These are phyloP conservation scores for Panicum miliaceum DNA, from an alignment of 176 grass and related monocot genomes.

Conservation along the genomic window DNA sequence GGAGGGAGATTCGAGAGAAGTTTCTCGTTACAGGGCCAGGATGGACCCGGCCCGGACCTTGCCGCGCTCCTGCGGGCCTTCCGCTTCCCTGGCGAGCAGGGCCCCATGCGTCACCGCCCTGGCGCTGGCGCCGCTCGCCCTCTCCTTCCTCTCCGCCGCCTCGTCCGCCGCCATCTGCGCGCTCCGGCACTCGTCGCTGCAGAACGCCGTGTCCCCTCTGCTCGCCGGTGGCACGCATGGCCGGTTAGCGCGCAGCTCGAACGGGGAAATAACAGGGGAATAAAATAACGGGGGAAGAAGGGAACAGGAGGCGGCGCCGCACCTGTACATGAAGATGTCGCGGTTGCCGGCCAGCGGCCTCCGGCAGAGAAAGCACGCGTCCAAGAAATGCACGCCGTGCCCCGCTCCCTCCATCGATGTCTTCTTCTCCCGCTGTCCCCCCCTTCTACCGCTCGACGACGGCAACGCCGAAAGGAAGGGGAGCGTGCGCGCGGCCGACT, in stretches of 20 bases:
- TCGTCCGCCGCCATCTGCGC: conserved; percentile 53
- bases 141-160: conserved; percentile 35
- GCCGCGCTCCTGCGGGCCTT: conserved; percentile 25
- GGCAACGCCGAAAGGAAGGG: background rate
- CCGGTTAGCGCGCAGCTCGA: background rate
- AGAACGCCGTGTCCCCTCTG: conserved; percentile 55
- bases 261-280: too few species aligned
- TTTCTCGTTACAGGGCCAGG: conserved; percentile 4
- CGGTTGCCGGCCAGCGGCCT: conserved; percentile 56
- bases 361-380: conserved; percentile 78
- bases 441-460: background rate
- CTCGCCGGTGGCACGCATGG: background rate
- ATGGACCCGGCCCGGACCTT: conserved; percentile 31
- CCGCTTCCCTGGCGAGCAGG: background rate
- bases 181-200: conserved; percentile 52
- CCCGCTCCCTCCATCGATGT: conserved; percentile 11
- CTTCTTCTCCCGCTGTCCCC: background rate
- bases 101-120: background rate
- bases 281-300: background rate
- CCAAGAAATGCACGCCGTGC: conserved; percentile 51
- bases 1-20: background rate
- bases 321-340: conserved; percentile 97
- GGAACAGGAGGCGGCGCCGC: too few species aligned
- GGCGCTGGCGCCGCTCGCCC: background rate
- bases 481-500: background rate